Evolutionary conservation across 352 stramenopile genomes (phyloP).

Genomic region (Blastocystis sp.): DNA sequence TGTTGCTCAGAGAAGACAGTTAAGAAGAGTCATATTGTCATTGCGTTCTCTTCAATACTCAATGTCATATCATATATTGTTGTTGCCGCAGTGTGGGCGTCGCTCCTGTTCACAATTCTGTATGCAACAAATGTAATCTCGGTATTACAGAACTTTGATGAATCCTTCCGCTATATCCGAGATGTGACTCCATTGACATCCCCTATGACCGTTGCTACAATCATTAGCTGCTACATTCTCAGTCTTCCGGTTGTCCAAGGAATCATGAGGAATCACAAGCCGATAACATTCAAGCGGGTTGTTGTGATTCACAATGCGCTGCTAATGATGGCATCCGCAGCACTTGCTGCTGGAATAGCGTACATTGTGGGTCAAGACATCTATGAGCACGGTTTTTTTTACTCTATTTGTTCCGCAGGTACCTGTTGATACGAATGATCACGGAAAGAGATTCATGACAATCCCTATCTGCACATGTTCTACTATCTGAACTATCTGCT

Average conservation of each 20-base stretch:
- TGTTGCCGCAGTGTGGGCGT: not conserved
- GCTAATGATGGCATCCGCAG: not conserved
- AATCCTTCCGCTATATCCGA: constrained; percentile 6
- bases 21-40: not conserved
- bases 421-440: not conserved
- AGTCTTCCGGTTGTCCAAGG: constrained; percentile 43
- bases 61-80: not conserved
- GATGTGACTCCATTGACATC: constrained; percentile 23
- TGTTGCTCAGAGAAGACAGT: not conserved
- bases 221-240: constrained; percentile 38
- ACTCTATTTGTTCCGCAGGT: constrained; percentile 53
- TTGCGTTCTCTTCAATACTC: not conserved
- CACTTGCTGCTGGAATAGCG: not conserved
- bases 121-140: not conserved
- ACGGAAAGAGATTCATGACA: constrained; percentile 24
- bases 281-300: not conserved
- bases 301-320: constrained; percentile 46
- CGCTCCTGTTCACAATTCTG: not conserved
- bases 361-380: constrained; percentile 28
- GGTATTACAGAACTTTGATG: not conserved
- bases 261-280: constrained; percentile 11
- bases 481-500: constrained; percentile 61
- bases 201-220: not conserved
- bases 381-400: constrained; percentile 21
- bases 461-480: constrained; percentile 49